A percentile compares a stretch with the other conserved stretches of the same genome.
Evolutionary conservation across 2,329 filamentous ascomycete species (phyloP).

Genomic region (Colletotrichum chlorophyti): DNA sequence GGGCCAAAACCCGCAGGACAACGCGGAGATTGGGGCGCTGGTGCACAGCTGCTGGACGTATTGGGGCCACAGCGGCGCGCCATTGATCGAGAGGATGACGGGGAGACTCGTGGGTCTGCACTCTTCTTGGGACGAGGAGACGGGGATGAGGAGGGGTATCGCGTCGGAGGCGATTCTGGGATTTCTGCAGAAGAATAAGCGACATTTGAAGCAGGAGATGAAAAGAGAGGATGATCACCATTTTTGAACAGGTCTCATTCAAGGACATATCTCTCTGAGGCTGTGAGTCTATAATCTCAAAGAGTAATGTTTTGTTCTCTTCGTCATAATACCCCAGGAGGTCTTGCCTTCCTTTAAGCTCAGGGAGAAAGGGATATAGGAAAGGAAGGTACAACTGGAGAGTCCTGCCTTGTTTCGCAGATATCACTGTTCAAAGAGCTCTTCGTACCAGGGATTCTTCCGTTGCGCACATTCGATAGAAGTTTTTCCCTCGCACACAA

Average conservation of each 20-base stretch:
- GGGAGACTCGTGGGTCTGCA: slow-evolving; percentile 56
- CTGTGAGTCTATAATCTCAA: no score
- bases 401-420: no score
- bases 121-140: slow-evolving; percentile 61
- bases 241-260: no score
- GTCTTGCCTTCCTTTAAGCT: no score
- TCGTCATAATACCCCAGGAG: no score
- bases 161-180: slow-evolving; percentile 48
- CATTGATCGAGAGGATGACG: slow-evolving; percentile 46
- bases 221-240: neutral
- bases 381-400: no score
- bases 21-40: slow-evolving; percentile 57
- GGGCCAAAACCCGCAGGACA: slow-evolving; percentile 53
- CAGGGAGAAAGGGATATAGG: no score
- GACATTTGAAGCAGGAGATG: neutral
- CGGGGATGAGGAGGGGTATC: slow-evolving; percentile 56
- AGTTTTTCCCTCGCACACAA: no score
- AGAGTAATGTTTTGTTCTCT: no score
- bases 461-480: no score
- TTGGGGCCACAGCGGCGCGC: slow-evolving; percentile 62
- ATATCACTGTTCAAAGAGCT: no score
- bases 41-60: slow-evolving; percentile 64
- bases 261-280: neutral
- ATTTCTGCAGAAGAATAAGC: slow-evolving; percentile 39
- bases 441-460: no score